These are phyloP conservation scores for Neonectria sp. DNA, from an alignment of 2,329 filamentous ascomycete species.

Conservation along the genomic window DNA sequence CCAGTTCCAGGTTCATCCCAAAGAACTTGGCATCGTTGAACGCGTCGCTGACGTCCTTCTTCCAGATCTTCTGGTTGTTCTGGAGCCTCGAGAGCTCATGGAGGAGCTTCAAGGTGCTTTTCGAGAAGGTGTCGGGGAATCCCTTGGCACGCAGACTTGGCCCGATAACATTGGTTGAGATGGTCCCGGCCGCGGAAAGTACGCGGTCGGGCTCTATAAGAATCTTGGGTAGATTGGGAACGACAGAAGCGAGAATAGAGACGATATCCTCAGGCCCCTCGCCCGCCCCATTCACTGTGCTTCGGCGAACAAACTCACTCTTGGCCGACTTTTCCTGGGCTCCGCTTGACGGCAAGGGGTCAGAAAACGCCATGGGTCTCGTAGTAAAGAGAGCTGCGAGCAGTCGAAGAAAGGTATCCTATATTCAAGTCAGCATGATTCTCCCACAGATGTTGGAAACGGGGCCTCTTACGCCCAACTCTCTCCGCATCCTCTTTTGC, in stretches of 20 bases:
- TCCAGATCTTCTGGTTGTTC: constrained; percentile 90
- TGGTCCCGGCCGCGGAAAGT: constrained; percentile 80
- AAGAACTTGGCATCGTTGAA: constrained; percentile 95
- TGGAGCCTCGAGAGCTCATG: constrained; percentile 83
- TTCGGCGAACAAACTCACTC: constrained; percentile 55
- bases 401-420: constrained; percentile 91
- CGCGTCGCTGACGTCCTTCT: constrained; percentile 90
- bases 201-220: constrained; percentile 90
- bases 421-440: constrained; percentile 46
- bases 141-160: constrained; percentile 86
- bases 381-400: constrained; percentile 96
- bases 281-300: constrained; percentile 52
- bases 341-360: constrained; percentile 59
- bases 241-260: constrained; percentile 82
- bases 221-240: constrained; percentile 86
- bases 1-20: constrained; percentile 74
- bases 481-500: constrained; percentile 90
- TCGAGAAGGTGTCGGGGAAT: constrained; percentile 88
- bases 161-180: constrained; percentile 86
- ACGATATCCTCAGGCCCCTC: constrained; percentile 82
- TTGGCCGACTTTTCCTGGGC: constrained; percentile 56
- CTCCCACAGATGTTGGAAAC: not conserved
- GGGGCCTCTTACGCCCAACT: constrained; percentile 79
- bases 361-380: constrained; percentile 81
- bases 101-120: constrained; percentile 79